phyloP scores from a whole-genome alignment of 1,139 yeast genomes.

The Candida freyschussii region DNA sequence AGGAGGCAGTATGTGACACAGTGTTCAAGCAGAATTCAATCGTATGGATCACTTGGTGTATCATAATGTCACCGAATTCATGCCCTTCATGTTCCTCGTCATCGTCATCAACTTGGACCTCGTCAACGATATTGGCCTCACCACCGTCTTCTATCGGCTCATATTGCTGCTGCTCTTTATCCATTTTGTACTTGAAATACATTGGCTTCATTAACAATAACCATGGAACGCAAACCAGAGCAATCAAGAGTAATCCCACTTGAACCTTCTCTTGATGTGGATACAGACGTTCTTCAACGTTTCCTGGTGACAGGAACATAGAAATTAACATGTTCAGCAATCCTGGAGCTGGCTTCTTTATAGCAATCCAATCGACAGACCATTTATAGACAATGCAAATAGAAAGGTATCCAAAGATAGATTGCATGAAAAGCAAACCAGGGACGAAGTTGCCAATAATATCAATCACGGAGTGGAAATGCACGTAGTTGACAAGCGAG shows the following conservation, averaged over 20 bases:
- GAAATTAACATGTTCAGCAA: constrained; percentile 89
- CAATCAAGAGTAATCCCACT: constrained; percentile 63
- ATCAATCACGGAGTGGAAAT: constrained; percentile 74
- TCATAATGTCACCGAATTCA: constrained; percentile 88
- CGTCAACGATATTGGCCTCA: constrained; percentile 29
- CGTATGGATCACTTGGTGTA: constrained; percentile 97
- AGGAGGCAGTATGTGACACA: constrained; percentile 97
- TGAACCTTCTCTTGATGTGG: constrained; percentile 83
- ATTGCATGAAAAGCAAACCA: constrained; percentile 89
- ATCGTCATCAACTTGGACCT: constrained; percentile 43
- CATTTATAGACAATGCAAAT: constrained; percentile 87
- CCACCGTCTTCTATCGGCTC: constrained; percentile 12
- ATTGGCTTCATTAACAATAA: constrained; percentile 83
- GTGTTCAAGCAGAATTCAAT: constrained; percentile 97
- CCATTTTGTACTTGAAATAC: constrained; percentile 45
- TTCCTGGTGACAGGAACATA: constrained; percentile 94
- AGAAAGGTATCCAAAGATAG: constrained; percentile 88
- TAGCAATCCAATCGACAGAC: constrained; percentile 86
- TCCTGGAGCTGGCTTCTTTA: constrained; percentile 81
- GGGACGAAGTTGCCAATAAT: constrained; percentile 92
- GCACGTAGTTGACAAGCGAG: constrained; percentile 75
- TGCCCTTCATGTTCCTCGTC: constrained; percentile 47
- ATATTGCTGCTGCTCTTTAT: constrained; percentile 26
- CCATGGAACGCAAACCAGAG: constrained; percentile 94
- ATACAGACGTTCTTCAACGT: constrained; percentile 74